Base-by-base conservation (phyloP, 148 eudicot species). In the Oxyria digyna region DNA sequence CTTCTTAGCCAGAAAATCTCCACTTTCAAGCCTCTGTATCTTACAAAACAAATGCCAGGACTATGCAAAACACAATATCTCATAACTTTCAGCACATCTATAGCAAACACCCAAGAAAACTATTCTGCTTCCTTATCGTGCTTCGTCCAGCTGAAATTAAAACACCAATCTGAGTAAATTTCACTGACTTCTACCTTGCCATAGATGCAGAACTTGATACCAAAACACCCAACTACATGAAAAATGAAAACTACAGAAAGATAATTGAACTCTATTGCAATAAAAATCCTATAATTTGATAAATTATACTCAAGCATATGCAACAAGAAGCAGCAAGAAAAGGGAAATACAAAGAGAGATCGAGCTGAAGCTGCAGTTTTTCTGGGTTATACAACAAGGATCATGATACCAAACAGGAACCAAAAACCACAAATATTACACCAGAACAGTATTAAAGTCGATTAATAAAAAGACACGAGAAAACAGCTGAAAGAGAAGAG, bases 1-100 rank as follows among this genome's bases (percentile, higher is more conserved):
- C 66, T 68, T 66, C 70, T 76, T 65, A 77, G 48, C n/a, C 55
- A 42, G 77, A 74, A 69, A 13, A 81, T 45, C 59, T 63, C 78
- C 43, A 21, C 48, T 67, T 38, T 40, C 50, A 73, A 64, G 33
- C 31, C 64, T 41, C 71, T 42, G 67, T 33, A 57, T 59, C 62
- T 41, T 50, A 73, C 18, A 73, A 67, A 54, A 72, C 27, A 67
- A 71, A 41, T 73, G 63, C 76, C 75, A 65, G 52, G 68, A 72
- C 67, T 1, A 37, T 14, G 62, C 57, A 62, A 27, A 68, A 72
- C 32, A 35, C 62, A 71, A 72, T 76, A 79, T 80, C 76, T 81
- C 85, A 78, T 83, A 70, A 81, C 81, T 74, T 65, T 40, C 8
- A 46, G 29, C 15, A 43, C 66, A 8, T 46, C 40, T 23, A 26